Evolutionary conservation across 345 rosid species (phyloP), one percentile per base, ranked within the genome.

Genomic region (Pugionium dolabratum): DNA sequence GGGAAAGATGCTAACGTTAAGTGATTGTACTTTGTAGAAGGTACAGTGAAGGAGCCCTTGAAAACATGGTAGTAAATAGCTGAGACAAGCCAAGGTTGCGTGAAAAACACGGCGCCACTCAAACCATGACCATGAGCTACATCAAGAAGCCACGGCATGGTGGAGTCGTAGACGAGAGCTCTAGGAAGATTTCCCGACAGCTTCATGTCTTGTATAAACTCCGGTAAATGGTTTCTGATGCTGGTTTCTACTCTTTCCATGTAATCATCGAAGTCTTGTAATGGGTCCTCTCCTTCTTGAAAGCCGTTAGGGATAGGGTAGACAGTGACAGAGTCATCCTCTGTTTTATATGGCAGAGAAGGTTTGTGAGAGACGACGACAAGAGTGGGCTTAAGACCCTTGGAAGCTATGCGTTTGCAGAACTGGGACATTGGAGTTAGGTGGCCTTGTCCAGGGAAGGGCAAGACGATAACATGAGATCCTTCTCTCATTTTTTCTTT

Each of bases 381-480:
- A 4, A 80, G 50, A 26, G 83, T 83, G 59, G 76, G 66, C 11
- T 69, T 80, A 9, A 77, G 70, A 54, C 91, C 85, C 54, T 83
- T 81, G 2, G 79, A 75, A 36, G 71, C 84, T 54, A 85, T 70
- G 33, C 82, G 80, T 55, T 83, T 81, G 66, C 78, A 82, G 76
- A 83, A 81, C 10, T 85, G 86, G 30, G 82, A 66, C 76, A 81
- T 53, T 28, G 90, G 90, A 53, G 78, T 83, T 29, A 85, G 44
- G 80, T 83, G 87, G 57, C 90, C 85, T 73, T 83, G 90, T 5
- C 27, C 62, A 4, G 84, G 78, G 49, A 60, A 78, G 4, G 86
- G 72, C 37, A 81, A 30, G n/a, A 78, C 82, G 10, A 80, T 26
- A 8, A 78, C 72, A 62, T 68, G 77, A 44, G 67, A 44, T n/a